These are phyloP conservation scores for Leucogyrophana mollusca DNA, from an alignment of 768 basidiomycete genomes.

Conservation along the genomic window DNA sequence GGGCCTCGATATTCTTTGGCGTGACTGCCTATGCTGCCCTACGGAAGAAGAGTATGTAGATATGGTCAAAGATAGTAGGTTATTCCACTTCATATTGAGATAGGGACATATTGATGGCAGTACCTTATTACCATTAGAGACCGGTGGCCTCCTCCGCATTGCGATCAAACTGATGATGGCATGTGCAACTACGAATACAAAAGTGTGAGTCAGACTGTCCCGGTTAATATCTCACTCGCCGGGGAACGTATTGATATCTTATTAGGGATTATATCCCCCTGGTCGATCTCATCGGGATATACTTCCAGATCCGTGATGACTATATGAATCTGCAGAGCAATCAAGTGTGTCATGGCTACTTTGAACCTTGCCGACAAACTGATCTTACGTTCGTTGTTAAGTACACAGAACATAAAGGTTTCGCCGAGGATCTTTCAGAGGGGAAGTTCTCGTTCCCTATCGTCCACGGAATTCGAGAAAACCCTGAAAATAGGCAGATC, in stretches of 20 bases:
- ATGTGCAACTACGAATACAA: constrained; percentile 57
- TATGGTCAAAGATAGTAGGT: constrained; percentile 94
- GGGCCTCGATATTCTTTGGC: constrained; percentile 90
- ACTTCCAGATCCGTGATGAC: constrained; percentile 62
- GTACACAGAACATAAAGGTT: constrained; percentile 85
- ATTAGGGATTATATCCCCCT: constrained; percentile 54
- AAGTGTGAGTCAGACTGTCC: constrained; percentile 50
- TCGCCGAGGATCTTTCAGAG: constrained; percentile 92
- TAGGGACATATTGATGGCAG: not conserved
- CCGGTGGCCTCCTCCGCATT: constrained; percentile 88
- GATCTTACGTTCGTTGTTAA: constrained; percentile 26
- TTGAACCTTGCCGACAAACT: not conserved
- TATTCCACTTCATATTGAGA: not conserved
- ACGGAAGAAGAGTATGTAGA: constrained; percentile 91
- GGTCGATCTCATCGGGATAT: constrained; percentile 54
- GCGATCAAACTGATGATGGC: constrained; percentile 97
- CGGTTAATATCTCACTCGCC: too few relatives aligned
- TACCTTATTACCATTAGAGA: constrained; percentile 58
- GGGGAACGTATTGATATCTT: too few relatives aligned
- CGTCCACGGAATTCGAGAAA: constrained; percentile 83
- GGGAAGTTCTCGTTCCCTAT: constrained; percentile 98
- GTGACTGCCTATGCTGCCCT: constrained; percentile 87
- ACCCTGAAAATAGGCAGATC: constrained; percentile 74
- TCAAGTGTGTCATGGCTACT: constrained; percentile 7
- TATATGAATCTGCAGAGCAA: constrained; percentile 37